Percentiles rank a stretch among this genome's conserved stretches.
Conservation (phyloP, 805 yeast species). For the Hemisphaericaspora nanyangensis region DNA sequence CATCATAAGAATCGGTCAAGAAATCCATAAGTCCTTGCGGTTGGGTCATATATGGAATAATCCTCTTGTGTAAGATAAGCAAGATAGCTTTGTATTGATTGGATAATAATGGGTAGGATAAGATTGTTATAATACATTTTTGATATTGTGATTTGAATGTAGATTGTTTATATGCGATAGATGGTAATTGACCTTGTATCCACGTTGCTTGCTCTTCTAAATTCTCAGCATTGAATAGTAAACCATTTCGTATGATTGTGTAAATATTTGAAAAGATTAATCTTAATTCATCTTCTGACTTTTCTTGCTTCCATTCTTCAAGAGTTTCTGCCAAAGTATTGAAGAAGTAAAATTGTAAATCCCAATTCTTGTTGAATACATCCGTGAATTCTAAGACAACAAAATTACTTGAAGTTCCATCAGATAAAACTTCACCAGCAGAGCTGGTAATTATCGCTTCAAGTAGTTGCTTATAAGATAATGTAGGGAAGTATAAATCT, state of each 20-base stretch:
- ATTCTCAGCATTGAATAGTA: conserved; percentile 18
- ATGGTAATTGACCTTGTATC: conserved; percentile 32
- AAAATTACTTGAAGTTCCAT: conserved; percentile 47
- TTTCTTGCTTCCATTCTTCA: conserved; percentile 16
- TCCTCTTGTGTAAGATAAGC: conserved; percentile 71
- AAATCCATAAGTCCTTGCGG: conserved; percentile 92
- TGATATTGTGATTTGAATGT: conserved; percentile 66
- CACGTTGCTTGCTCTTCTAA: conserved; percentile 24
- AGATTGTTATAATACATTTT: conserved; percentile 56
- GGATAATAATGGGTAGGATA: conserved; percentile 47
- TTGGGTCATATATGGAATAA: conserved; percentile 74
- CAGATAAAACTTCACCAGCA: conserved; percentile 38
- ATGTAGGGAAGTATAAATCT: conserved; percentile 63
- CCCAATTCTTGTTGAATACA: conserved; percentile 59
- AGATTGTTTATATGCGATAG: conserved; percentile 32
- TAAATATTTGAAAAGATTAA: conserved; percentile 37
- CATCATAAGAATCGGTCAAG: conserved; percentile 77
- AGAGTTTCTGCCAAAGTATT: conserved; percentile 36
- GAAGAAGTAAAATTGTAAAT: conserved; percentile 73
- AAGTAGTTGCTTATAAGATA: conserved; percentile 43
- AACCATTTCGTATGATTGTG: conserved; percentile 31
- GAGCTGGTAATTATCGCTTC: conserved; percentile 22
- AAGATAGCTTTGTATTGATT: conserved; percentile 67
- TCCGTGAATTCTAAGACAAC: conserved; percentile 54
- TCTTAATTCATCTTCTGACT: conserved; percentile 13